A percentile compares a stretch with the other conserved stretches of the same genome.
These are phyloP conservation scores for Lippia alba DNA, from an alignment of 305 asterid genomes.

Conservation along the genomic window DNA sequence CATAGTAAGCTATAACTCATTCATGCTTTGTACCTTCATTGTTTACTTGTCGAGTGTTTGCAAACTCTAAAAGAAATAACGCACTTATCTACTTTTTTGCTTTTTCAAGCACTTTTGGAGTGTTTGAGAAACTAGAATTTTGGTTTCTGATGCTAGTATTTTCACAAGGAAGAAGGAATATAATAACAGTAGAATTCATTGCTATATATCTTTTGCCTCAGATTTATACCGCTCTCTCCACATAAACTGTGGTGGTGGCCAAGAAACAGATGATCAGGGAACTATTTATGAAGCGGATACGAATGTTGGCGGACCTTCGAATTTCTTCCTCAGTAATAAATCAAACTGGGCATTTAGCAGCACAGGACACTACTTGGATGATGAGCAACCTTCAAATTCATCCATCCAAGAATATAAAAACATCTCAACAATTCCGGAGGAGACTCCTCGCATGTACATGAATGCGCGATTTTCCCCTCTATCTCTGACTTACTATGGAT, in stretches of 20 bases:
- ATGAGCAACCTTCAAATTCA: neutral
- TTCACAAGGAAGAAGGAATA: too few species aligned
- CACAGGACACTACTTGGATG: neutral
- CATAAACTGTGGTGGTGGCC: neutral
- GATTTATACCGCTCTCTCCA: neutral
- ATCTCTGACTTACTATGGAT: neutral
- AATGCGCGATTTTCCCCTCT: neutral
- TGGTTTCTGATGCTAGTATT: too few species aligned
- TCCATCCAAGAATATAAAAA: neutral
- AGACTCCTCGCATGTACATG: neutral
- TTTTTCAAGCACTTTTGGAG: too few species aligned
- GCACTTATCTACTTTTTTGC: too few species aligned
- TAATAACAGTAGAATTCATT: too few species aligned
- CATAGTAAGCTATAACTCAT: constrained; percentile 46
- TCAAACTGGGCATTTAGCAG: constrained; percentile 1
- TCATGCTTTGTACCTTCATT: neutral
- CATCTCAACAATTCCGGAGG: neutral
- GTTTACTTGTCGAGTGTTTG: too few species aligned
- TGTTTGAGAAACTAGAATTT: too few species aligned
- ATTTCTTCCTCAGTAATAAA: neutral
- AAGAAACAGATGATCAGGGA: neutral
- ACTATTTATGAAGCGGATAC: neutral
- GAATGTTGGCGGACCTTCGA: neutral
- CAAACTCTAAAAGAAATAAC: too few species aligned
- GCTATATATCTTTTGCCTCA: neutral